Evolutionary conservation across 2,329 filamentous ascomycete species (phyloP).

Genomic region (Apiospora arundinis): DNA sequence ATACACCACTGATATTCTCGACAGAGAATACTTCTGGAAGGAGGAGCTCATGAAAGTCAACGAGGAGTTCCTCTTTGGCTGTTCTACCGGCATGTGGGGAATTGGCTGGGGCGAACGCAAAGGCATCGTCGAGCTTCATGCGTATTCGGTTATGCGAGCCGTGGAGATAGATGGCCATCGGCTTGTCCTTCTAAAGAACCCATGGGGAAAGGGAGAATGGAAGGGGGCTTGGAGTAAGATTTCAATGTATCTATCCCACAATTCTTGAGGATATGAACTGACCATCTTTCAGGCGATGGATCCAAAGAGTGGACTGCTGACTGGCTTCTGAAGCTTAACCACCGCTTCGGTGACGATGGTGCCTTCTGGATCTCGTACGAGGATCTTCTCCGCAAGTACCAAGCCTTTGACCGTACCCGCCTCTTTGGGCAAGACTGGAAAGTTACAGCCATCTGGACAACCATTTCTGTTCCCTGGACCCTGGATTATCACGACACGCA

Average conservation of each 20-base stretch:
- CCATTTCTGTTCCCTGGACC: constrained; percentile 62
- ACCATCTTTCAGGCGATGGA: constrained; percentile 62
- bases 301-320: constrained; percentile 85
- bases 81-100: constrained; percentile 58
- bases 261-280: constrained; percentile 24
- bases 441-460: constrained; percentile 54
- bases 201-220: constrained; percentile 84
- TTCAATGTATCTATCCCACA: no score
- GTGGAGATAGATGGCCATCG: constrained; percentile 66
- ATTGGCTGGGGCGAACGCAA: constrained; percentile 55
- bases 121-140: constrained; percentile 64
- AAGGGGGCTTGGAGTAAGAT: constrained; percentile 73
- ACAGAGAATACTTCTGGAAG: constrained; percentile 80
- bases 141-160: constrained; percentile 65
- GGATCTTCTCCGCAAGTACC: constrained; percentile 64
- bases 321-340: constrained; percentile 74
- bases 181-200: constrained; percentile 73
- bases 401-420: constrained; percentile 63
- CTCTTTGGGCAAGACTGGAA: constrained; percentile 64
- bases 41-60: constrained; percentile 81
- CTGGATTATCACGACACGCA: constrained; percentile 60
- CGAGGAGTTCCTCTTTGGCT: constrained; percentile 75
- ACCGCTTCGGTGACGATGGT: constrained; percentile 80
- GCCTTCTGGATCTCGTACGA: constrained; percentile 67
- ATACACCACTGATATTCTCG: constrained; percentile 71